Conservation (phyloP, 768 basidiomycete species). For the Pulveroboletus sp. region DNA sequence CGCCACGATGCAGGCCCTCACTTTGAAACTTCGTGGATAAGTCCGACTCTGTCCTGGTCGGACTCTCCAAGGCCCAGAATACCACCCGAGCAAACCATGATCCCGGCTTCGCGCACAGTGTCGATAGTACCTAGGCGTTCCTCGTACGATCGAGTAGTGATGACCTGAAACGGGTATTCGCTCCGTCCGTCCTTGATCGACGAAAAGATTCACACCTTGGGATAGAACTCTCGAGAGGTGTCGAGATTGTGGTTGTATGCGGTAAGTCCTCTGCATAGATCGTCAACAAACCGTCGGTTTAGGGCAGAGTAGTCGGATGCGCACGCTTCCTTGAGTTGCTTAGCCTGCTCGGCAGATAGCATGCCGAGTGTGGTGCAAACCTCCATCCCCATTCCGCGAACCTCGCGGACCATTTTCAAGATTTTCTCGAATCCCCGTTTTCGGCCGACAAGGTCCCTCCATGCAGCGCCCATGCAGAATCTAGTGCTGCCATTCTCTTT, state of each 20-base stretch:
- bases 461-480: conserved; percentile 99
- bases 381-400: conserved; percentile 97
- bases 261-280: conserved; percentile 65
- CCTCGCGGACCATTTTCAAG: conserved; percentile 83
- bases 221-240: conserved; percentile 96
- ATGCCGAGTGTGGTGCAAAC: conserved; percentile 99
- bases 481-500: conserved; percentile 96
- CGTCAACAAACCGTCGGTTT: not conserved
- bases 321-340: conserved; percentile 87
- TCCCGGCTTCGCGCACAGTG: conserved; percentile 90
- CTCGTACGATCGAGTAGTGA: conserved; percentile 92
- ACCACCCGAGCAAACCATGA: conserved; percentile 95
- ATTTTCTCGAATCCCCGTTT: conserved; percentile 94
- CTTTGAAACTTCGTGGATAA: conserved; percentile 93
- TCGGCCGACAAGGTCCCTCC: conserved; percentile 89
- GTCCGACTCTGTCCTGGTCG: conserved; percentile 83
- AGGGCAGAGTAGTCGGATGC: conserved; percentile 23
- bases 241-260: conserved; percentile 99
- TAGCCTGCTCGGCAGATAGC: conserved; percentile 90
- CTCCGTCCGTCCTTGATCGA: not conserved
- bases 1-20: conserved; percentile 34
- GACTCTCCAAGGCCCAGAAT: conserved; percentile 93
- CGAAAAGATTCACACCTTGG: conserved; percentile 50
- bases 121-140: conserved; percentile 86
- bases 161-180: conserved; percentile 54